These are phyloP conservation scores for Noccaea bulbosa DNA, from an alignment of 345 rosid species.

Conservation along the genomic window DNA sequence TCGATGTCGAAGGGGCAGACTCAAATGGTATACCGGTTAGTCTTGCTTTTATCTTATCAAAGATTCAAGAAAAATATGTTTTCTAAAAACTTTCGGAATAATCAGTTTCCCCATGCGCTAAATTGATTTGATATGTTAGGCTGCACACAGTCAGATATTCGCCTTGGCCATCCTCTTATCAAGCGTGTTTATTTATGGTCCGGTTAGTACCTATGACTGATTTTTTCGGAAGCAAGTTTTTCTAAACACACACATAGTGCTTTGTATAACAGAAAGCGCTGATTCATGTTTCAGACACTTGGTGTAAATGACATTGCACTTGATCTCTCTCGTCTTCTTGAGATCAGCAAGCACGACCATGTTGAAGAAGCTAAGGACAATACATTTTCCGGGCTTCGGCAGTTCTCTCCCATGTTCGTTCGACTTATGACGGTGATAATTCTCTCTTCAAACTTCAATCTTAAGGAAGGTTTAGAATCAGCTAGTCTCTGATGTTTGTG, in stretches of 20 bases:
- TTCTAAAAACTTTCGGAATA: background rate
- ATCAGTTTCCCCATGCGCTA: conserved; percentile 6
- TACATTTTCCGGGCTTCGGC: conserved; percentile 45
- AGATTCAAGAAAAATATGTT: background rate
- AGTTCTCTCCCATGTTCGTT: conserved; percentile 50
- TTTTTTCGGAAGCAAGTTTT: background rate
- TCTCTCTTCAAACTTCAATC: conserved; percentile 6
- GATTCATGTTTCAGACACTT: conserved; percentile 44
- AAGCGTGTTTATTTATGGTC: conserved; percentile 52
- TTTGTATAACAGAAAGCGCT: background rate
- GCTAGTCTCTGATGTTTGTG: conserved; percentile 24
- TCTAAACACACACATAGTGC: background rate
- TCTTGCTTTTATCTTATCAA: conserved; percentile 13
- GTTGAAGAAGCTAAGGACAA: conserved; percentile 39
- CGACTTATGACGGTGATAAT: conserved; percentile 48
- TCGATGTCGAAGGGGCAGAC: conserved; percentile 48
- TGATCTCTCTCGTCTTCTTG: conserved; percentile 47
- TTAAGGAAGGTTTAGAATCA: background rate
- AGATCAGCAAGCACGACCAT: conserved; percentile 40
- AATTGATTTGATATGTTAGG: conserved; percentile 36
- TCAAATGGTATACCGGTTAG: conserved; percentile 41
- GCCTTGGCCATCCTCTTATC: conserved; percentile 50
- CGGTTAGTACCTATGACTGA: conserved; percentile 37
- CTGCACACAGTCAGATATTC: conserved; percentile 45
- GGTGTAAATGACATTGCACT: conserved; percentile 47